These are phyloP conservation scores for Gracilaria domingensis DNA, from an alignment of 23 red algal genomes.

Conservation along the genomic window DNA sequence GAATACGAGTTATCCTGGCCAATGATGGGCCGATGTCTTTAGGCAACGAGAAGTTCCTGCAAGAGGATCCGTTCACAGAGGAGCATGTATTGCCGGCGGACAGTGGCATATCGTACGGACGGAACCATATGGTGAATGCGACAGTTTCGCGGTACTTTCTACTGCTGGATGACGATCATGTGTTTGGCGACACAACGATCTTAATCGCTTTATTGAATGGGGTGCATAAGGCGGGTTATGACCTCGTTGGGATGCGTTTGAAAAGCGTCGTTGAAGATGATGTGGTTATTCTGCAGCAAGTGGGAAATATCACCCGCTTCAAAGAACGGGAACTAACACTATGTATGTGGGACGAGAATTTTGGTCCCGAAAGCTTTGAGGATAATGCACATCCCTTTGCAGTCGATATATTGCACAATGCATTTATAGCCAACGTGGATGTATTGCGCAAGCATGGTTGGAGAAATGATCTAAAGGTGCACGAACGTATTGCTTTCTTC, in stretches of 20 bases:
- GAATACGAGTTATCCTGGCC: conserved; percentile 30
- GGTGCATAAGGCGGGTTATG: conserved; percentile 30
- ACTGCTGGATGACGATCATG: conserved; percentile 55
- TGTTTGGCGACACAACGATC: conserved; percentile 59
- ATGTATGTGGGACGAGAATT: conserved; percentile 61
- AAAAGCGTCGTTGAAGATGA: conserved; percentile 38
- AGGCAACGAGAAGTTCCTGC: conserved; percentile 19
- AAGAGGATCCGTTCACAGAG: conserved; percentile 52
- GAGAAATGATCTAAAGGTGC: conserved; percentile 62
- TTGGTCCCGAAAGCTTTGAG: conserved; percentile 18
- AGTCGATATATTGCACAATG: conserved; percentile 59
- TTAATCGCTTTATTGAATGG: conserved; percentile 33
- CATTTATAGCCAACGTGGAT: conserved; percentile 42
- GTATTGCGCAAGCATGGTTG: conserved; percentile 48
- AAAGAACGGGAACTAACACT: conserved; percentile 32
- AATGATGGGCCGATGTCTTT: conserved; percentile 57
- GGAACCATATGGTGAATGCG: conserved; percentile 60
- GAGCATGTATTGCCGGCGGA: conserved; percentile 42
- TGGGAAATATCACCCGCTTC: conserved; percentile 36
- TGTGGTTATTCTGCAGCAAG: conserved; percentile 38
- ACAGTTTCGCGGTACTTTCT: conserved; percentile 47
- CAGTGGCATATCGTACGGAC: conserved; percentile 52
- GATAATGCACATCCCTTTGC: conserved; percentile 47
- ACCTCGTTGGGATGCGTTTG: conserved; percentile 48
- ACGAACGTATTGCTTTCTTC: conserved; percentile 66